A percentile compares a stretch with the other conserved stretches of the same genome.
These are phyloP conservation scores for Corchorus capsularis DNA, from an alignment of 345 rosid species.

Conservation along the genomic window DNA sequence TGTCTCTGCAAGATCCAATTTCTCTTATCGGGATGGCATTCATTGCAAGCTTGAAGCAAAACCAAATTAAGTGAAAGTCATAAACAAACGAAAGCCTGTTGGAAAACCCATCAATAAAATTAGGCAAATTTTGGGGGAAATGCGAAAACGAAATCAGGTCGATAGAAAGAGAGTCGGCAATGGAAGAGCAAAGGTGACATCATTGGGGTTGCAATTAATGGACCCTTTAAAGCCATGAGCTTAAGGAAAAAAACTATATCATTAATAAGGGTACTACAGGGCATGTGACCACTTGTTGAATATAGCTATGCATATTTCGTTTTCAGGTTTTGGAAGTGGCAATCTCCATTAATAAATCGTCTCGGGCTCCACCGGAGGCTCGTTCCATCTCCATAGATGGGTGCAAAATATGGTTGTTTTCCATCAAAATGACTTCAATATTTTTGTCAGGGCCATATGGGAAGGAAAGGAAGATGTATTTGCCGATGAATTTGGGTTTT, in stretches of 20 bases:
- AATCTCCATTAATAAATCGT: constrained; percentile 9
- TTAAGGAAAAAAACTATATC: background rate
- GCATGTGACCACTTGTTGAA: constrained; percentile 4
- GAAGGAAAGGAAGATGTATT: background rate
- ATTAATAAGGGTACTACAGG: constrained; percentile 7
- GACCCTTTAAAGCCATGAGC: background rate
- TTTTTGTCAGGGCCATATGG: background rate
- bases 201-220: background rate
- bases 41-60: too few species aligned
- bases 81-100: too few species aligned
- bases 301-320: constrained; percentile 8
- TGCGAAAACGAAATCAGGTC: background rate
- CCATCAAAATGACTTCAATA: background rate
- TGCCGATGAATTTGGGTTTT: background rate
- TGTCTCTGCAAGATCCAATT: too few species aligned
- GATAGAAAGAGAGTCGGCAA: background rate
- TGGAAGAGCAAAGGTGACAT: background rate
- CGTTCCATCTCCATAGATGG: background rate
- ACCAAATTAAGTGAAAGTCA: too few species aligned
- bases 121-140: too few species aligned
- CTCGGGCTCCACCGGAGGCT: constrained; percentile 8
- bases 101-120: too few species aligned
- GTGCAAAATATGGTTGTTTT: constrained; percentile 4
- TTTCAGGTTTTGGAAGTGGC: constrained; percentile 10
- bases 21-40: too few species aligned